phyloP scores from a whole-genome alignment of 768 basidiomycete genomes.

The Hemileccinum rubropunctum region DNA sequence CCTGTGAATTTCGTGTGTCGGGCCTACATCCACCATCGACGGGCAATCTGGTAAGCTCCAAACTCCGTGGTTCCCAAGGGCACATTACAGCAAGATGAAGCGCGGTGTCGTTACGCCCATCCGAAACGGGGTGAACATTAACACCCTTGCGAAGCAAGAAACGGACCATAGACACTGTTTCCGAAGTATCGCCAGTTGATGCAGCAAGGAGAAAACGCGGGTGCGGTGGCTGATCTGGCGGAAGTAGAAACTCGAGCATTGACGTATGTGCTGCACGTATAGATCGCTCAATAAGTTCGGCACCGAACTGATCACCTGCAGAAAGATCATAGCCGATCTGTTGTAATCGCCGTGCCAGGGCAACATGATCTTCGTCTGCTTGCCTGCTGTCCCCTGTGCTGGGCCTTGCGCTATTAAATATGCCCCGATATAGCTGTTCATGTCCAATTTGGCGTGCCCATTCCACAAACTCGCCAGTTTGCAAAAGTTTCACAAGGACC shows the following conservation, averaged over 20 bases:
- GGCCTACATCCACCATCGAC: no score
- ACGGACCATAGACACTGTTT: no score
- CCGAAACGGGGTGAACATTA: neutral
- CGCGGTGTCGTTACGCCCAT: neutral
- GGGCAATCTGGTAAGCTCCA: neutral
- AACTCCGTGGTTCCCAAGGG: neutral
- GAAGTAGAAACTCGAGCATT: neutral
- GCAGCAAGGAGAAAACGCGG: no score
- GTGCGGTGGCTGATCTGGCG: no score
- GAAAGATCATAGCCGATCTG: neutral
- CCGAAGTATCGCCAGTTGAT: no score
- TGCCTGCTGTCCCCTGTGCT: neutral
- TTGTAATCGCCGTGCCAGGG: neutral
- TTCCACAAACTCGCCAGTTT: neutral
- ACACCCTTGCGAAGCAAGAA: conserved; percentile 5
- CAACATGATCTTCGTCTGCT: neutral
- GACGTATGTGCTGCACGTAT: neutral
- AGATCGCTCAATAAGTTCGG: neutral
- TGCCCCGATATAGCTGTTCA: neutral
- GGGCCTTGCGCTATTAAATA: conserved; percentile 3
- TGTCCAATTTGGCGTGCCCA: neutral
- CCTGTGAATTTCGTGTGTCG: no score
- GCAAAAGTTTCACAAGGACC: neutral
- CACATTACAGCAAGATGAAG: neutral
- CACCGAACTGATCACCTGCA: neutral